These are phyloP conservation scores for Triglochin maritima DNA, from an alignment of 106 monocot genomes.

Conservation along the genomic window DNA sequence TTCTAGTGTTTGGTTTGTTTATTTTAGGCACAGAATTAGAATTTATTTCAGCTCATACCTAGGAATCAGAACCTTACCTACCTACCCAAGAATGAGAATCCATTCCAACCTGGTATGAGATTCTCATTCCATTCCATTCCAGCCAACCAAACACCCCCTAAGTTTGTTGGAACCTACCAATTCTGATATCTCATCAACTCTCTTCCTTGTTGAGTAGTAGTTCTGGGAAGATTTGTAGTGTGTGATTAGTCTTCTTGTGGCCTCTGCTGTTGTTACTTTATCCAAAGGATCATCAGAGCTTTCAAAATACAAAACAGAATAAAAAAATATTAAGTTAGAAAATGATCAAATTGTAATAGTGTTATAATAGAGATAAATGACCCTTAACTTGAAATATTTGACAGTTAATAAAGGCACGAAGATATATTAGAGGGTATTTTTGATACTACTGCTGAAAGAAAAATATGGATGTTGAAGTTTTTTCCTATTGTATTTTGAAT, in stretches of 20 bases:
- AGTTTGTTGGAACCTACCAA: slow-evolving; percentile 31
- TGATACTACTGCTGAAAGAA: not conserved
- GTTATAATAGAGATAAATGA: not conserved
- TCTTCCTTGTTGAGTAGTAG: slow-evolving; percentile 30
- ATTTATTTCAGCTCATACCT: too few species aligned
- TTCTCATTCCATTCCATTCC: too few species aligned
- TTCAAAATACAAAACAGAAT: slow-evolving; percentile 36
- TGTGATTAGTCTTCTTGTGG: slow-evolving; percentile 43
- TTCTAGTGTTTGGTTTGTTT: too few species aligned
- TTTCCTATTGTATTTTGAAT: too few species aligned
- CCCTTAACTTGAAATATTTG: not conserved
- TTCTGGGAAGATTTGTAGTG: slow-evolving; percentile 47
- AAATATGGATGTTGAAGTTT: not conserved
- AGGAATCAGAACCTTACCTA: too few species aligned
- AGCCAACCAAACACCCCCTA: too few species aligned
- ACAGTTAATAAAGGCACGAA: not conserved
- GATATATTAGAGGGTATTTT: too few species aligned
- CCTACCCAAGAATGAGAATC: too few species aligned
- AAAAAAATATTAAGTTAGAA: not conserved
- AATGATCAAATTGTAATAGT: not conserved
- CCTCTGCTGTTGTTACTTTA: slow-evolving; percentile 70
- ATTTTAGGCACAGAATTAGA: too few species aligned
- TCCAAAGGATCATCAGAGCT: slow-evolving; percentile 80
- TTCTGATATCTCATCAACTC: slow-evolving; percentile 63
- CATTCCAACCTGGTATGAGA: too few species aligned